Evolutionary conservation across 2,329 filamentous ascomycete genomes (phyloP), one percentile per base, ranked within the genome.

Genomic region (Colletotrichum tofieldiae): DNA sequence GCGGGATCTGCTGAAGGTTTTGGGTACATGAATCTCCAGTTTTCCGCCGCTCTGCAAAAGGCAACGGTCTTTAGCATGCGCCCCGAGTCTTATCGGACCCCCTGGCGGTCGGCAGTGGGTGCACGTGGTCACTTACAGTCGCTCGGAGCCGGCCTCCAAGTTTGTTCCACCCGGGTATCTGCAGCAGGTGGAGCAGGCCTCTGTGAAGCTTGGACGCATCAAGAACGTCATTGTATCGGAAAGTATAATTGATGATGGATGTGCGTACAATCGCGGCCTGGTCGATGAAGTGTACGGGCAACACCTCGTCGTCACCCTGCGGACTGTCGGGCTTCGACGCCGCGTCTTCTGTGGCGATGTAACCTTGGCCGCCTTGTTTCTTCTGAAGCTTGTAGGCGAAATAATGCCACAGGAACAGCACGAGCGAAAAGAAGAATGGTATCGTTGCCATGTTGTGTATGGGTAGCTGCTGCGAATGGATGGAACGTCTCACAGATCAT

Each of bases 211-310:
- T 83, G 0, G 81, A 73, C 0, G 80, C 75, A 65, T 88, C 84
- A 2, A 88, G 79, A 1, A 86, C 83, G 69, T 84, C 82, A 67
- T 87, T 81, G 73, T 86, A 87, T 7, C 78, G 77, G 41, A 86
- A 77, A 0, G 80, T 80, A 76, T 76, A 81, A 20, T 39, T 39
- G 23, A 59, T 23, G 32, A 59, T 18, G 18, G 37, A 3, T 16
- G 32, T 39, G 7, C 55, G 55, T 18, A 39, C 14, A 18, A 39
- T 39, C 8, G 55, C 39, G 8, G 55, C 39, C 14, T 59, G 35
- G 18, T 59, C 55, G 23, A 59, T 39, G 39, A 59, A 59, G 55
- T 59, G 55, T 32, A 59, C 20, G 12, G 55, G 55, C 39, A 59
- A 32, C 16, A 59, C 35, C 23, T 39, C 55, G n/a, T 59, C 55